Conservation (phyloP, 805 yeast genomes). For the Ogataea sp. region DNA sequence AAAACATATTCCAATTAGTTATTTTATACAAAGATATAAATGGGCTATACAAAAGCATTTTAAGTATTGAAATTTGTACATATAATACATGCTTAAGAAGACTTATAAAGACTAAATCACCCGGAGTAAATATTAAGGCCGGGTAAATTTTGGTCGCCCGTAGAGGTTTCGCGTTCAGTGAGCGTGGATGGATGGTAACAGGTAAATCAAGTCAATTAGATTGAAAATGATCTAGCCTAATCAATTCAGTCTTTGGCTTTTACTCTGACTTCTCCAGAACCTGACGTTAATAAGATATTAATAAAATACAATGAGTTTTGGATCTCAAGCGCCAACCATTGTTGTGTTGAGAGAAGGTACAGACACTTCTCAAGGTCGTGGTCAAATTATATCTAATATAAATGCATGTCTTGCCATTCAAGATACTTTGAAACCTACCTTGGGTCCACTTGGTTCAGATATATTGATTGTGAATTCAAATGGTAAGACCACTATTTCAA, state of each 20-base stretch:
- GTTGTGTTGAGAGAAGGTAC: slow-evolving; percentile 98
- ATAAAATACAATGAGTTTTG: slow-evolving; percentile 57
- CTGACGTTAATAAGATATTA: neutral
- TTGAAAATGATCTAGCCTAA: no score
- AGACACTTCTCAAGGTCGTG: slow-evolving; percentile 92
- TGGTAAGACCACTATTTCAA: slow-evolving; percentile 90
- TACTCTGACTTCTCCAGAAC: no score
- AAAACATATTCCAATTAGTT: no score
- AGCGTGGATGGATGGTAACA: no score
- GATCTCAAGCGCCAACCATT: slow-evolving; percentile 94
- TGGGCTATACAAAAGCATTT: no score
- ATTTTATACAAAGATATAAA: no score
- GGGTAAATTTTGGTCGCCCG: neutral
- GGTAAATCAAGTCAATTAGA: no score
- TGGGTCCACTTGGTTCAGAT: slow-evolving; percentile 97
- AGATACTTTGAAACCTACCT: slow-evolving; percentile 88
- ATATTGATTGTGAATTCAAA: slow-evolving; percentile 76
- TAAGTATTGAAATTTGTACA: no score
- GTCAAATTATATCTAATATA: slow-evolving; percentile 90
- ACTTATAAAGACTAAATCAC: no score
- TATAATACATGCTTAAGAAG: neutral
- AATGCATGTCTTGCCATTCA: slow-evolving; percentile 97
- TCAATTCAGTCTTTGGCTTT: no score
- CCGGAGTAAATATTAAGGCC: neutral
- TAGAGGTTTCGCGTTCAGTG: neutral